Evolutionary conservation across 441 rosid species (phyloP).

Genomic region (Flueggea neowawraea): DNA sequence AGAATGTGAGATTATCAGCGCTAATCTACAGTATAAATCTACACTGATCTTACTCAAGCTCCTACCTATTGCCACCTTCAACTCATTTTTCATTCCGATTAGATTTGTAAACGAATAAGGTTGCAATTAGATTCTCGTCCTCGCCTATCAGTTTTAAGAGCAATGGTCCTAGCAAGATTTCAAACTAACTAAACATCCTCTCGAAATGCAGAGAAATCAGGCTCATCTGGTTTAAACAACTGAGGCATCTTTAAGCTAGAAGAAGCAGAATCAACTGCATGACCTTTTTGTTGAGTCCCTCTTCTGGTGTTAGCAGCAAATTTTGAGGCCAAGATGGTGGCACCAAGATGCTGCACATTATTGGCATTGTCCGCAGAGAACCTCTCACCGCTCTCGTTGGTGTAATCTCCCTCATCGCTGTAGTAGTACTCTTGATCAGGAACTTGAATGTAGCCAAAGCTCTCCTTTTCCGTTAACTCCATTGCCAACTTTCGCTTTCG

Average conservation of each 20-base stretch:
- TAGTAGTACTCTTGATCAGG: constrained; percentile 12
- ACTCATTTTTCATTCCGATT: too few species aligned
- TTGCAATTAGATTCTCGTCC: not conserved
- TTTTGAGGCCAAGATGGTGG: constrained; percentile 57
- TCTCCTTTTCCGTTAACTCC: constrained; percentile 19
- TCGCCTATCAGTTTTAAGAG: too few species aligned
- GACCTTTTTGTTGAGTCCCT: constrained; percentile 37
- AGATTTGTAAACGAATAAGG: too few species aligned
- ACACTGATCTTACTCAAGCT: too few species aligned
- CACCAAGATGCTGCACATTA: constrained; percentile 40
- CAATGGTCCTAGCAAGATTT: too few species aligned
- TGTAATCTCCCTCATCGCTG: constrained; percentile 14
- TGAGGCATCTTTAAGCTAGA: constrained; percentile 76
- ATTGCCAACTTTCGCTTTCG: constrained; percentile 24
- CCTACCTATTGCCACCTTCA: too few species aligned
- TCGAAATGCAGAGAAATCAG: constrained; percentile 41
- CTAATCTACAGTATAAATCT: too few species aligned
- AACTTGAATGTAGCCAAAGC: constrained; percentile 8
- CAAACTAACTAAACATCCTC: constrained; percentile 12
- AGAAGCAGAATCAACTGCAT: constrained; percentile 31
- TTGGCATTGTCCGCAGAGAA: constrained; percentile 13
- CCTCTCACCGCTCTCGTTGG: constrained; percentile 8
- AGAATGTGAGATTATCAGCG: too few species aligned
- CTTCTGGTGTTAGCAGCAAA: constrained; percentile 59
- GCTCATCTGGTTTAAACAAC: constrained; percentile 76